These are phyloP conservation scores for Podospora tetraspora DNA, from an alignment of 495 filamentous ascomycete genomes.

Conservation along the genomic window DNA sequence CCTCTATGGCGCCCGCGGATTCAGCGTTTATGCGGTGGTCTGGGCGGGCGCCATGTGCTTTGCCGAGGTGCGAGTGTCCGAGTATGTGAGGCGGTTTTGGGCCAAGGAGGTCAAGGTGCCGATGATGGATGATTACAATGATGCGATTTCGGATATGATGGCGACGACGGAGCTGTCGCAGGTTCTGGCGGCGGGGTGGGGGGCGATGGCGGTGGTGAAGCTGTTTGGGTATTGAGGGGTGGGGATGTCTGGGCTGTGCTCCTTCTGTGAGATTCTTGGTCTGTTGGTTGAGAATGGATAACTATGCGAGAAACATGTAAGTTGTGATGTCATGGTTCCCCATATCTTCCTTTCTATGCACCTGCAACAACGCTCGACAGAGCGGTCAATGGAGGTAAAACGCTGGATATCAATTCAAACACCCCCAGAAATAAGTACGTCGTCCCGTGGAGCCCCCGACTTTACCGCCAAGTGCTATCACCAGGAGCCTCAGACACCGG, in stretches of 20 bases:
- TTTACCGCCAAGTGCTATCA: neutral
- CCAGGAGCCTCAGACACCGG: neutral
- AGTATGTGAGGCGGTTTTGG: constrained; percentile 24
- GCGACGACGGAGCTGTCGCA: constrained; percentile 14
- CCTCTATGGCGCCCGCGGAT: constrained; percentile 8
- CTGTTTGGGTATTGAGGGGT: constrained; percentile 9
- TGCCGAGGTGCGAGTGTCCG: constrained; percentile 4
- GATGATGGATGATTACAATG: constrained; percentile 24
- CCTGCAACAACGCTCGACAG: neutral
- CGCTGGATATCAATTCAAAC: neutral
- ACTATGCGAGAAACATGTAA: too few relatives aligned
- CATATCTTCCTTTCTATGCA: too few relatives aligned
- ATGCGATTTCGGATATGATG: constrained; percentile 18
- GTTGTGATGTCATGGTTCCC: too few relatives aligned
- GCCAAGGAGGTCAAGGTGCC: constrained; percentile 21
- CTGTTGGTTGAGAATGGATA: too few relatives aligned
- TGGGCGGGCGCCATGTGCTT: constrained; percentile 12
- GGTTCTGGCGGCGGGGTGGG: constrained; percentile 18
- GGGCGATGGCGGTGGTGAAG: constrained; percentile 10
- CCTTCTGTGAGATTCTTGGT: too few relatives aligned
- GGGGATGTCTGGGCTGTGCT: too few relatives aligned
- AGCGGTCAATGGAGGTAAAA: neutral
- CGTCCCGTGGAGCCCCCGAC: neutral
- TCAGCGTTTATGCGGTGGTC: constrained; percentile 1
- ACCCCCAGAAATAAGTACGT: neutral